Conservation (phyloP, 306 rosid genomes). For the Cicer cuneatum region DNA sequence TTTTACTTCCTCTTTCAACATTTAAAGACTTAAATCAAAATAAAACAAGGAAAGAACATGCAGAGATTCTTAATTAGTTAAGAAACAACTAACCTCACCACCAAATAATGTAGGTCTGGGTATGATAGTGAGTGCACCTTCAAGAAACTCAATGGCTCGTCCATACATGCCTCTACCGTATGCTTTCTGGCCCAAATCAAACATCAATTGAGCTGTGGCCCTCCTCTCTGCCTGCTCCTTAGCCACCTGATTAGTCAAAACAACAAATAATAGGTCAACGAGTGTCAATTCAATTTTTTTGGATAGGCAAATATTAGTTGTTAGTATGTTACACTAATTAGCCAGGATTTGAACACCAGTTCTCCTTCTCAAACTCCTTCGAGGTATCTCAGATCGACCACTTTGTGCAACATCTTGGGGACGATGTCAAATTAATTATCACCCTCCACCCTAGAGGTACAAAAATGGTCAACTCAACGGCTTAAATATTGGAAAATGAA, state of each 20-base stretch:
- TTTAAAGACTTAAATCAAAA: conserved; percentile 1
- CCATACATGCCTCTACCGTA: conserved; percentile 91
- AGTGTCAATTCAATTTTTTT: background rate
- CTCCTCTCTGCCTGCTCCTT: conserved; percentile 95
- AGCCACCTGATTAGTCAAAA: conserved; percentile 71
- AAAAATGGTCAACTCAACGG: background rate
- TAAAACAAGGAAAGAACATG: background rate
- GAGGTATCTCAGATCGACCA: no score
- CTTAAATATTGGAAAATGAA: background rate
- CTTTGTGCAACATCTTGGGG: no score
- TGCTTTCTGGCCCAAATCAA: conserved; percentile 92
- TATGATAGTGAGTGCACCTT: conserved; percentile 91
- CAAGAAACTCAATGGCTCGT: conserved; percentile 89
- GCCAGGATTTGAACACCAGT: no score
- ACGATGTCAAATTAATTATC: background rate
- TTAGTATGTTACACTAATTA: no score
- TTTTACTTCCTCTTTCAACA: background rate
- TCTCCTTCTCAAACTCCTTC: no score
- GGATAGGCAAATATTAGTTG: no score
- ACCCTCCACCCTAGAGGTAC: background rate
- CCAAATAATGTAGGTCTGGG: conserved; percentile 84
- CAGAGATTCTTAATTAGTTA: conserved; percentile 7
- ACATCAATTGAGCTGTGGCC: conserved; percentile 92
- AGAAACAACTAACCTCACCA: conserved; percentile 84
- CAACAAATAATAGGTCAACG: conserved; percentile 7